Conservation (phyloP, 1,284 basidiomycete species). For the Laetiporus sulphureus region DNA sequence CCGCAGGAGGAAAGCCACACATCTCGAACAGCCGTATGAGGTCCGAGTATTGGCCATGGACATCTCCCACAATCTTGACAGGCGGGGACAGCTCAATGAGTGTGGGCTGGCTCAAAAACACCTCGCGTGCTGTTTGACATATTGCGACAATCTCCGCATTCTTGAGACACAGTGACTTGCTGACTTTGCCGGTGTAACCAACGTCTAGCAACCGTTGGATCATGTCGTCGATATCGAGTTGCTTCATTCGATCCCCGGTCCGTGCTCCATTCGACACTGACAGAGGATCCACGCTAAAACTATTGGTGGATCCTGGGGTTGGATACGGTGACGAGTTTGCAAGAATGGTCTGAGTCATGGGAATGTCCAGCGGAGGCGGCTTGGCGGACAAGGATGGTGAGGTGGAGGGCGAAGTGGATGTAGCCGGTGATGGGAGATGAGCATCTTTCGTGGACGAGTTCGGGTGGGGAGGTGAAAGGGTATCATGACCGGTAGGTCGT, state of each 20-base stretch:
- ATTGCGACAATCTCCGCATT: conserved; percentile 95
- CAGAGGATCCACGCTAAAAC: conserved; percentile 33
- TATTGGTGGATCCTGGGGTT: conserved; percentile 38
- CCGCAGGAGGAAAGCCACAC: conserved; percentile 97
- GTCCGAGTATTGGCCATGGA: conserved; percentile 98
- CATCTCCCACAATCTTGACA: conserved; percentile 99
- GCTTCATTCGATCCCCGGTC: conserved; percentile 51
- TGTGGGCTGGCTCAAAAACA: conserved; percentile 95
- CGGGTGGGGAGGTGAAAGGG: conserved; percentile 36
- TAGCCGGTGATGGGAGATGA: conserved; percentile 21
- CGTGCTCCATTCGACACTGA: conserved; percentile 33
- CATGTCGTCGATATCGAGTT: conserved; percentile 97
- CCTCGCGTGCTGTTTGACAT: conserved; percentile 94
- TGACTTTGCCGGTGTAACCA: conserved; percentile 97
- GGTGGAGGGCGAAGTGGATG: conserved; percentile 23
- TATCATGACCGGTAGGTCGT: conserved; percentile 29
- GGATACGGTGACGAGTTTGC: conserved; percentile 47
- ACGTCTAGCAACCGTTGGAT: conserved; percentile 94
- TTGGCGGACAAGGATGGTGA: conserved; percentile 31
- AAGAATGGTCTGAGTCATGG: conserved; percentile 65
- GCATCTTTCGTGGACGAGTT: conserved; percentile 24
- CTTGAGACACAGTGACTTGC: conserved; percentile 94
- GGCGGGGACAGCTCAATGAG: conserved; percentile 97
- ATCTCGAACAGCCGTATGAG: conserved; percentile 98
- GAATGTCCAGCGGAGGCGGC: conserved; percentile 66